phyloP scores from a whole-genome alignment of 495 filamentous ascomycete species.

The Xylaria castorea region DNA sequence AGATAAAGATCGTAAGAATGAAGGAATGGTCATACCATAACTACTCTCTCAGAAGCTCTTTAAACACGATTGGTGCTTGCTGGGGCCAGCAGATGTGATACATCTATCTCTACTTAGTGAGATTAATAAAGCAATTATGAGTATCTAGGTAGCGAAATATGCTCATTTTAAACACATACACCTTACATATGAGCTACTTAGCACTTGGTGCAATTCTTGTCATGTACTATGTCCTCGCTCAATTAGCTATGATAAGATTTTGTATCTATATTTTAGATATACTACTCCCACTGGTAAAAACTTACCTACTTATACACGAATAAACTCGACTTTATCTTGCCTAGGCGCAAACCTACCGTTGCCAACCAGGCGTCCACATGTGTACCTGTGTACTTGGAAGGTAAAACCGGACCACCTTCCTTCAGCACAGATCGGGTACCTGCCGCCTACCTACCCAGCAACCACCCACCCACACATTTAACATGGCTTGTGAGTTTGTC shows the following conservation, averaged over 20 bases:
- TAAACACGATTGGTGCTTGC: neutral
- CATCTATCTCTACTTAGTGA: neutral
- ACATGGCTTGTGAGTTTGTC: neutral
- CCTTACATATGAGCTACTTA: neutral
- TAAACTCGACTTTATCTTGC: neutral
- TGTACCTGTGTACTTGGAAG: constrained; percentile 7
- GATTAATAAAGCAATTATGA: neutral
- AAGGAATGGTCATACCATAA: neutral
- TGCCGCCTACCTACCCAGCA: neutral
- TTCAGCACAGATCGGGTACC: neutral
- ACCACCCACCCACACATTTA: neutral
- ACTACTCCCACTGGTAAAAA: neutral
- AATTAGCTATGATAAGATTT: neutral
- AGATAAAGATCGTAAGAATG: neutral
- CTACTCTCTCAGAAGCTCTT: neutral
- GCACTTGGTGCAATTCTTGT: neutral
- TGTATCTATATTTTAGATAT: neutral
- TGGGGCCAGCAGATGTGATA: neutral
- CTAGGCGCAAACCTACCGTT: neutral
- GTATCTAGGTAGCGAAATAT: neutral
- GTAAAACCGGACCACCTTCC: neutral
- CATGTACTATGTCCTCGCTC: neutral
- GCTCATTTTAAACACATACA: neutral
- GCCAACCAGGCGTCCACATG: neutral
- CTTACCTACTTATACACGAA: neutral